Evolutionary conservation across 371 early-diverging fungal genomes (phyloP).

Genomic region (Zychaea mexicana): DNA sequence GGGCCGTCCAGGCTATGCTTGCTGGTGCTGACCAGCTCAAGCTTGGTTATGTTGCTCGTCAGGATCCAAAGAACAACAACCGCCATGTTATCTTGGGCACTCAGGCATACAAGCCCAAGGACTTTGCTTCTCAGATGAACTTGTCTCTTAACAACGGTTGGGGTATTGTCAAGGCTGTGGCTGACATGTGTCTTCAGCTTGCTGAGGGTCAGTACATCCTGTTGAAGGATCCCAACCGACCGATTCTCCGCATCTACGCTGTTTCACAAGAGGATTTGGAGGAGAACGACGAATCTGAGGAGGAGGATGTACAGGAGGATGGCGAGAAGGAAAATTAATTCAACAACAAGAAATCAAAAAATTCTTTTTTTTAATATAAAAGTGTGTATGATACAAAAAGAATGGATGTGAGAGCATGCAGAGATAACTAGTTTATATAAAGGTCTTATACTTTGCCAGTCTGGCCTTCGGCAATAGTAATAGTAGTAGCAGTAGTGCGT

Average conservation of each 20-base stretch:
- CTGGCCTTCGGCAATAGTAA: too few species aligned
- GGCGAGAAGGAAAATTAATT: neutral
- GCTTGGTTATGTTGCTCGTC: slow-evolving; percentile 87
- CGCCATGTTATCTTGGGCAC: slow-evolving; percentile 88
- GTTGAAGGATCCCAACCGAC: slow-evolving; percentile 95
- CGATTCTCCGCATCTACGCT: slow-evolving; percentile 80
- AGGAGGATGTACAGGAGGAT: slow-evolving; percentile 32
- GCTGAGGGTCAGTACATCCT: slow-evolving; percentile 94
- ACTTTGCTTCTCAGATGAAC: slow-evolving; percentile 92
- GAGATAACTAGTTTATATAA: neutral
- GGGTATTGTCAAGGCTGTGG: slow-evolving; percentile 95
- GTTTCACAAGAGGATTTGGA: slow-evolving; percentile 73
- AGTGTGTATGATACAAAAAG: slow-evolving; percentile 2
- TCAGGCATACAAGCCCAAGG: slow-evolving; percentile 86
- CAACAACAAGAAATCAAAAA: neutral
- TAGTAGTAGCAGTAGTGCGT: neutral
- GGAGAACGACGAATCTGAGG: slow-evolving; percentile 55
- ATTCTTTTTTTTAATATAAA: neutral
- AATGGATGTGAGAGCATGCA: neutral
- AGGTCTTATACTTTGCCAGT: neutral
- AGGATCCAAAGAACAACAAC: slow-evolving; percentile 76
- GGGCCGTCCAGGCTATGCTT: slow-evolving; percentile 91
- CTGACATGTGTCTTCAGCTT: slow-evolving; percentile 82
- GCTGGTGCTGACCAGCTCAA: slow-evolving; percentile 90
- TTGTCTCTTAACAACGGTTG: slow-evolving; percentile 84